Evolutionary conservation across 495 filamentous ascomycete genomes (phyloP), one percentile per base, ranked within the genome.

Genomic region (Astrocystis sublimbata): DNA sequence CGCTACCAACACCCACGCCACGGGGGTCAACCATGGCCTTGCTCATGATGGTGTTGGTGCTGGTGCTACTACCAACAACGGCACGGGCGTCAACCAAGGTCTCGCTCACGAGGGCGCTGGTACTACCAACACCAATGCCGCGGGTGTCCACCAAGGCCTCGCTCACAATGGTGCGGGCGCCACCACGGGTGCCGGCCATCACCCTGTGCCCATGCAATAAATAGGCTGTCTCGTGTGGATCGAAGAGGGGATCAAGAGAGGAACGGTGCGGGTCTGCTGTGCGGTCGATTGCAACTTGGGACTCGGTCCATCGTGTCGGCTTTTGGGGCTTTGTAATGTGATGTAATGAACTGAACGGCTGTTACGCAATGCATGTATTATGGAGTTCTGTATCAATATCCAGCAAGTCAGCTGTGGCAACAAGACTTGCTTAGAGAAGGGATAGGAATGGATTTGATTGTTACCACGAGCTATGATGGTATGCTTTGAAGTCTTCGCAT

Each of bases 151-250:
- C n/a, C n/a, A n/a, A n/a, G n/a, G n/a, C 8, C 35, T 38, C 51
- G 61, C 58, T 1, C 12, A 1, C 12, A 53, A 61, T 36, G 45
- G 36, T 3, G 36, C 47, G 6, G 41, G 62, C 60, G 36, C 65
- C 9, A 36, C 19, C 40, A 41, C 2, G 17, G 50, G 51, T 15
- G 6, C 23, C 7, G 40, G 51, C 6, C 60, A 54, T 3, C 50
- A 55, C 23, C 68, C 49, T 63, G 56, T 52, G 51, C 69, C 51
- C 51, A 30, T 62, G 47, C 38, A 33, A 1, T 62, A 17, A 62
- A 30, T 5, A 4, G 13, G 12, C 2, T 19, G 17, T n/a, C n/a
- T n/a, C n/a, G n/a, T n/a, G n/a, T n/a, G n/a, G n/a, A n/a, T n/a
- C n/a, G n/a, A n/a, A n/a, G n/a, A n/a, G n/a, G n/a, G n/a, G n/a